Evolutionary conservation across 2,329 filamentous ascomycete genomes (phyloP).

Genomic region (Neofusicoccum ribis): DNA sequence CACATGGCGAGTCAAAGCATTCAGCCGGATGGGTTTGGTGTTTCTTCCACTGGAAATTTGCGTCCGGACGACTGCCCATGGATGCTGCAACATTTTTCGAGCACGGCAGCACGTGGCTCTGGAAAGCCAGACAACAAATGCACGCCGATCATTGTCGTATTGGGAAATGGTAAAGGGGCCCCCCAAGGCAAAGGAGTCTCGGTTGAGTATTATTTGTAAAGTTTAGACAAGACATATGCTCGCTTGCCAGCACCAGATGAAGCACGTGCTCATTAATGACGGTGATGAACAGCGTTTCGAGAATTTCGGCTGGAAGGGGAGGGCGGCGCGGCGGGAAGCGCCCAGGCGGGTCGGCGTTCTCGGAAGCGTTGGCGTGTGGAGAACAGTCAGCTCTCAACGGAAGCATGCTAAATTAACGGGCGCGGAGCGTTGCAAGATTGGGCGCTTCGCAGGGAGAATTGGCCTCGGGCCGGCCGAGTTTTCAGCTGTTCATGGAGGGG

Average conservation of each 20-base stretch:
- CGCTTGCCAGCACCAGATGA: background rate
- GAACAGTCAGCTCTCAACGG: background rate
- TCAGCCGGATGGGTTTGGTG: too few species aligned
- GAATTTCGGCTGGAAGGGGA: background rate
- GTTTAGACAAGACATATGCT: background rate
- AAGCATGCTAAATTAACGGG: background rate
- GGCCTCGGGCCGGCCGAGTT: conserved; percentile 2
- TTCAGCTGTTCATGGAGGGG: conserved; percentile 10
- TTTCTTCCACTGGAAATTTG: background rate
- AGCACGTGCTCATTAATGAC: background rate
- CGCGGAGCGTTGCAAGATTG: background rate
- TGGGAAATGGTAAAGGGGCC: background rate
- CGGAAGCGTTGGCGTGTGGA: background rate
- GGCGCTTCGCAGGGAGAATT: background rate
- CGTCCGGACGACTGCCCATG: background rate
- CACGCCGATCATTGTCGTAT: background rate
- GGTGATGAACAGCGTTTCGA: background rate
- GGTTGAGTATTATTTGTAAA: background rate
- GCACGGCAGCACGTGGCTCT: too few species aligned
- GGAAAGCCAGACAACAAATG: background rate
- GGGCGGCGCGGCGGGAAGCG: background rate
- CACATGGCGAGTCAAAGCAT: too few species aligned
- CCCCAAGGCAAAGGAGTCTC: background rate
- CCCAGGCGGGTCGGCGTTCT: background rate
- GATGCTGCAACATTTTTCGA: too few species aligned